Evolutionary conservation across 306 rosid species (phyloP).

Genomic region (Adenanthera pavonina): DNA sequence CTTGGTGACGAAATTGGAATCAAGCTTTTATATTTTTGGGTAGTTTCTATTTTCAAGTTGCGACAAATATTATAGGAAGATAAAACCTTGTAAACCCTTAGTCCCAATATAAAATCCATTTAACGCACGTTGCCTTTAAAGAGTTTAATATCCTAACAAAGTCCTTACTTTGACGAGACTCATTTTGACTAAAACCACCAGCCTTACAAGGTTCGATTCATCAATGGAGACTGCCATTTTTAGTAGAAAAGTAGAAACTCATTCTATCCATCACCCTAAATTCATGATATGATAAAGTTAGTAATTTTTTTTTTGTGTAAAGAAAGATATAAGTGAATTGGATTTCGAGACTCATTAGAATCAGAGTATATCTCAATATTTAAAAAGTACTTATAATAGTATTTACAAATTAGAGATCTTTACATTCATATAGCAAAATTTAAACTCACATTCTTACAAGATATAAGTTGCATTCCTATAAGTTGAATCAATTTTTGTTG

Average conservation of each 20-base stretch:
- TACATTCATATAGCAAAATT: no score
- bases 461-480: no score
- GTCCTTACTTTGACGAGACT: neutral
- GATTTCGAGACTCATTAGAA: no score
- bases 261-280: neutral
- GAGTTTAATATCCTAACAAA: neutral
- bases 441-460: no score
- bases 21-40: neutral
- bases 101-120: neutral
- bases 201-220: neutral
- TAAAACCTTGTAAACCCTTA: neutral
- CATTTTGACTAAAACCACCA: neutral
- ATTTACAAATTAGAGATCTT: no score
- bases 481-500: no score
- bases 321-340: no score
- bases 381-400: no score
- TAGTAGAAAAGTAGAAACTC: no score
- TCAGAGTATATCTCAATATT: no score
- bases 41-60: neutral
- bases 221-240: neutral
- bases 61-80: neutral
- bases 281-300: no score
- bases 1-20: neutral
- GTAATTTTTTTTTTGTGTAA: no score
- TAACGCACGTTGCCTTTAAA: neutral